Evolutionary conservation across 2,329 filamentous ascomycete genomes (phyloP).

Genomic region (Aspergillus quadrilineatus): DNA sequence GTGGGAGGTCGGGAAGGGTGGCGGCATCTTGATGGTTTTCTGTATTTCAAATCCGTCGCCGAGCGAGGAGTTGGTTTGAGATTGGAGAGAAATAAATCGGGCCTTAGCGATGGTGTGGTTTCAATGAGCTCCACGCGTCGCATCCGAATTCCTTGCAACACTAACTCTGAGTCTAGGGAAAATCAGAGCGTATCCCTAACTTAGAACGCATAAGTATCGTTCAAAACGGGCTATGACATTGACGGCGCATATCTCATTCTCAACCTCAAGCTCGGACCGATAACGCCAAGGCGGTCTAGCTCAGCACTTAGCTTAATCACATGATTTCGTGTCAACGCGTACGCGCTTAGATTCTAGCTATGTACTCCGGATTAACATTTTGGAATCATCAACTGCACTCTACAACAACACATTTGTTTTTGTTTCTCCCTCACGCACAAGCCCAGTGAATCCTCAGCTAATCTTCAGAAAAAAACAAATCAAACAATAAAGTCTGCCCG

Average conservation of each 20-base stretch:
- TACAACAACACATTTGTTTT: neutral
- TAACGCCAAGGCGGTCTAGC: conserved; percentile 3
- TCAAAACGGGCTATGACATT: neutral
- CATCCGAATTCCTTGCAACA: too few relatives aligned
- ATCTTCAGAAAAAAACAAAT: conserved; percentile 1
- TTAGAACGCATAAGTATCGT: neutral
- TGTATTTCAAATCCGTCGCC: neutral
- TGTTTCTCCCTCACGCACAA: neutral
- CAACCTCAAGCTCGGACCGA: neutral
- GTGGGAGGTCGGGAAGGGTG: conserved; percentile 43
- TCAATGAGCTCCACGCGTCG: too few relatives aligned
- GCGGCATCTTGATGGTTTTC: conserved; percentile 37
- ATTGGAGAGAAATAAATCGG: neutral
- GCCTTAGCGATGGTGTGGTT: too few relatives aligned
- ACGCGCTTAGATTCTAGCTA: conserved; percentile 9
- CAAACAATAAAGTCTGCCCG: conserved; percentile 15
- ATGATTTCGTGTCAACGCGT: conserved; percentile 21
- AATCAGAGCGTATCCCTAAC: too few relatives aligned
- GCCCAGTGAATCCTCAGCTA: neutral
- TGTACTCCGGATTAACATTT: neutral
- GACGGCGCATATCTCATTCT: neutral
- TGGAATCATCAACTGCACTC: neutral
- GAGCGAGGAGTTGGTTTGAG: too few relatives aligned
- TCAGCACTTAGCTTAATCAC: conserved; percentile 6
- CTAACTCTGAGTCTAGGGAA: too few relatives aligned